phyloP scores from a whole-genome alignment of 257 asterid genomes.

The Anisodus acutangulus region DNA sequence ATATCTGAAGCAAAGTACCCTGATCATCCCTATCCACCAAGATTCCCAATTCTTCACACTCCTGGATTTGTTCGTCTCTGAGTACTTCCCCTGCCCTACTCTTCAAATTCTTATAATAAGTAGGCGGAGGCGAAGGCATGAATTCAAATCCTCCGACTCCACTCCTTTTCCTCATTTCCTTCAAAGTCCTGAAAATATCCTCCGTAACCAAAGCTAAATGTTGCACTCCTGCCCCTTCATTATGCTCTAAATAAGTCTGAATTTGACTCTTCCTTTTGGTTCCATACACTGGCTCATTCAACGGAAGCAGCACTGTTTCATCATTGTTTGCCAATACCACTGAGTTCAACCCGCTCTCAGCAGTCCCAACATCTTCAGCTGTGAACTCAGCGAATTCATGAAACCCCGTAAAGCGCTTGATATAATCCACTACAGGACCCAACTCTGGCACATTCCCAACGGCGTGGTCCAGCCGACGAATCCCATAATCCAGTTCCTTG shows the following conservation, averaged over 20 bases:
- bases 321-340: slow-evolving; percentile 79
- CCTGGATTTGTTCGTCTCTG: slow-evolving; percentile 75
- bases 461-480: slow-evolving; percentile 78
- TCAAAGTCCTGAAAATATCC: slow-evolving; percentile 74
- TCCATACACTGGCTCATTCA: slow-evolving; percentile 88
- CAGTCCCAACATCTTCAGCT: slow-evolving; percentile 81
- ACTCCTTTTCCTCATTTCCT: slow-evolving; percentile 92
- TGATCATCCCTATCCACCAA: slow-evolving; percentile 96
- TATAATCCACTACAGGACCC: slow-evolving; percentile 69
- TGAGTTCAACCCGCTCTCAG: slow-evolving; percentile 87
- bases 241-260: slow-evolving; percentile 96
- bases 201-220: slow-evolving; percentile 82
- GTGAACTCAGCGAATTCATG: slow-evolving; percentile 95
- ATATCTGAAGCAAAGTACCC: slow-evolving; percentile 95
- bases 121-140: slow-evolving; percentile 90
- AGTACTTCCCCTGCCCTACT: slow-evolving; percentile 73
- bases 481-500: slow-evolving; percentile 71
- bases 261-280: slow-evolving; percentile 94
- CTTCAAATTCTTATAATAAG: slow-evolving; percentile 77
- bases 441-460: slow-evolving; percentile 83
- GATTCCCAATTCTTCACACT: slow-evolving; percentile 88
- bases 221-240: slow-evolving; percentile 92
- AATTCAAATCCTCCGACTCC: slow-evolving; percentile 88
- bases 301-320: slow-evolving; percentile 73
- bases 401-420: slow-evolving; percentile 73